Evolutionary conservation across 2,329 filamentous ascomycete species (phyloP).

Genomic region (Rhynchosporium secalis): DNA sequence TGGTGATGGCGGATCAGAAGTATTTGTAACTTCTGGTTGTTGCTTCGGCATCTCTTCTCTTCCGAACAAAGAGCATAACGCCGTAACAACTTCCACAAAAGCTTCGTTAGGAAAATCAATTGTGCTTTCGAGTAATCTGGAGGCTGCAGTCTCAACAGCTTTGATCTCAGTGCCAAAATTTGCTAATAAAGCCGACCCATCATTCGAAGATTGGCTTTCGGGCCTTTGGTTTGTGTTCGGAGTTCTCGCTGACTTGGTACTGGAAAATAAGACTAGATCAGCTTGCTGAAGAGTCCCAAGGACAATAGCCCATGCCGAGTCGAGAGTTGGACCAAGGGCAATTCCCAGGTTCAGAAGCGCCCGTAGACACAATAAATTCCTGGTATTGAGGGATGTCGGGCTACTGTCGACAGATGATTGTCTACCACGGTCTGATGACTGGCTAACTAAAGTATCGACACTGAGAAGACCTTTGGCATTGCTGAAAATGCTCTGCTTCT

Average conservation of each 20-base stretch:
- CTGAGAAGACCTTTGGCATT: constrained; percentile 73
- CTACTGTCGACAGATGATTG: constrained; percentile 58
- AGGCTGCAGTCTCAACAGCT: constrained; percentile 85
- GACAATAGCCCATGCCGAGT: constrained; percentile 84
- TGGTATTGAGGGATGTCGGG: constrained; percentile 67
- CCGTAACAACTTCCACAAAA: constrained; percentile 74
- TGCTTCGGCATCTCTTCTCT: constrained; percentile 29
- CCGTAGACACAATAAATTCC: constrained; percentile 86
- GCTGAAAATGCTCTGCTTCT: constrained; percentile 58
- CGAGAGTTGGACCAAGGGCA: constrained; percentile 84
- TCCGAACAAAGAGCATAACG: constrained; percentile 71
- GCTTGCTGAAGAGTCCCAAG: constrained; percentile 91
- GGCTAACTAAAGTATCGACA: constrained; percentile 68
- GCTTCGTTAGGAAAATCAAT: constrained; percentile 82
- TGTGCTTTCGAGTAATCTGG: constrained; percentile 86
- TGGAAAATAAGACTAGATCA: constrained; percentile 74
- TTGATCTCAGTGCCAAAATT: constrained; percentile 80
- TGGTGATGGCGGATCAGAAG: constrained; percentile 30
- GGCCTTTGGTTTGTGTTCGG: constrained; percentile 51
- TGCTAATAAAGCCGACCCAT: constrained; percentile 47
- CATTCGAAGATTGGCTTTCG: constrained; percentile 44
- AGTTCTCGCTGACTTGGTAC: constrained; percentile 53
- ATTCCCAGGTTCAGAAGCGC: constrained; percentile 95
- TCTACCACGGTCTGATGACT: constrained; percentile 59
- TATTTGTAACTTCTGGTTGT: constrained; percentile 31